Base-by-base conservation (phyloP, 306 rosid species). In the Senna tora region DNA sequence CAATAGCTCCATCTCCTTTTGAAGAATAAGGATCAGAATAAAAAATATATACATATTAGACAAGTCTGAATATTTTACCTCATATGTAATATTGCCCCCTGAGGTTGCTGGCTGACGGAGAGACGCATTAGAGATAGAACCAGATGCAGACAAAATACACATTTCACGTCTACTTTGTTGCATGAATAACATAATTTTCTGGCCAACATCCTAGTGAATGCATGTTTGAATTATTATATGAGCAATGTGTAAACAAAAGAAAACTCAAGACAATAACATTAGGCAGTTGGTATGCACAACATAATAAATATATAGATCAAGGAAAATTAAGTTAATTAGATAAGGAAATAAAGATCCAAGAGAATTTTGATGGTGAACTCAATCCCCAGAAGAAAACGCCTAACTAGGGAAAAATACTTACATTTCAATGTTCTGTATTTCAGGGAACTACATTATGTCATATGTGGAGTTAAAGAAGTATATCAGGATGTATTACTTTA, bases 151-250 rank as follows among this genome's bases (percentile, higher is more conserved):
- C 41, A 95, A 65, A 73, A 95, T 88, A 74, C 97, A 95, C 63
- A 95, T 80, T 85, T 95, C 99, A 58, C 96, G 93, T 87, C 85
- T 95, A 79, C 87, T 85, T 82, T 91, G 99, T 82, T 92, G 97
- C 97, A 88, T 83, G 69, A 91, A 95, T 75, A 75, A 51, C 96
- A 91, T 89, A 72, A 95, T 92, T 84, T 95, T 92, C 84, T 95
- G 96, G 75, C 93, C 93, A 74, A 95, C 97, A 75, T 95, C 99
- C 99, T 95, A 81, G 39, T 77, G 65, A 67, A 82, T 32, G 42
- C 71, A 74, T 41, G 73, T 77, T 77, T 54, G 77, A 49, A 76
- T 60, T 69, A 74, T 79, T 80, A 88, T 71, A 50, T 58, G 74
- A 62, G 72, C 66, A 81, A 65, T 21, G 72, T 52, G 38, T 2